Evolutionary conservation across 805 yeast genomes (phyloP).

Genomic region (Torulaspora delbrueckii): DNA sequence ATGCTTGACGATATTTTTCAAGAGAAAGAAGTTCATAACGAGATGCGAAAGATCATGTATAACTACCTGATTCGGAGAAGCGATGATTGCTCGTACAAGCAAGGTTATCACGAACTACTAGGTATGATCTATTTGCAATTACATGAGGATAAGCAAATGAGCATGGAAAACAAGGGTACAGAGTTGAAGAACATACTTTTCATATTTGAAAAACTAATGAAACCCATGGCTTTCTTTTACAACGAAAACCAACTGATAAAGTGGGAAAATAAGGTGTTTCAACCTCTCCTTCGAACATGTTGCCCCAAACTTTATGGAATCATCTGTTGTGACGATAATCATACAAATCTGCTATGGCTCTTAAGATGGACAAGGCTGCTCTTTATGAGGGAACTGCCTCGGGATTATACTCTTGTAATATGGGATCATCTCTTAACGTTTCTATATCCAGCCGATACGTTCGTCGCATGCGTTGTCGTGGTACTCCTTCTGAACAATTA

Average conservation of each 20-base stretch:
- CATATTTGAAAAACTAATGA: conserved; percentile 29
- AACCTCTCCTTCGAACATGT: conserved; percentile 20
- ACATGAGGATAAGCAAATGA: conserved; percentile 7
- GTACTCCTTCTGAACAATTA: conserved; percentile 21
- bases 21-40: conserved; percentile 17
- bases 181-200: conserved; percentile 18
- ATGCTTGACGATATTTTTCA: conserved; percentile 24
- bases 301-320: conserved; percentile 18
- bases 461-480: conserved; percentile 25
- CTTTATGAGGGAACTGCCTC: conserved; percentile 30
- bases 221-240: conserved; percentile 26
- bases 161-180: conserved; percentile 1
- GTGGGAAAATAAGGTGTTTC: conserved; percentile 25
- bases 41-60: conserved; percentile 27
- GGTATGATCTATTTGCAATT: conserved; percentile 29
- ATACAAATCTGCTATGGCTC: conserved; percentile 31
- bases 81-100: conserved; percentile 21
- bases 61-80: conserved; percentile 17
- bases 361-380: conserved; percentile 33
- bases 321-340: conserved; percentile 13
- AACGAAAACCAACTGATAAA: conserved; percentile 22
- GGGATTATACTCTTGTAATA: conserved; percentile 20
- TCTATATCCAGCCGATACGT: conserved; percentile 20
- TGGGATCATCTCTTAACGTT: conserved; percentile 34
- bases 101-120: conserved; percentile 33